Evolutionary conservation across 169 alveolate genomes (phyloP).

Genomic region (Amoebophrya sp.): DNA sequence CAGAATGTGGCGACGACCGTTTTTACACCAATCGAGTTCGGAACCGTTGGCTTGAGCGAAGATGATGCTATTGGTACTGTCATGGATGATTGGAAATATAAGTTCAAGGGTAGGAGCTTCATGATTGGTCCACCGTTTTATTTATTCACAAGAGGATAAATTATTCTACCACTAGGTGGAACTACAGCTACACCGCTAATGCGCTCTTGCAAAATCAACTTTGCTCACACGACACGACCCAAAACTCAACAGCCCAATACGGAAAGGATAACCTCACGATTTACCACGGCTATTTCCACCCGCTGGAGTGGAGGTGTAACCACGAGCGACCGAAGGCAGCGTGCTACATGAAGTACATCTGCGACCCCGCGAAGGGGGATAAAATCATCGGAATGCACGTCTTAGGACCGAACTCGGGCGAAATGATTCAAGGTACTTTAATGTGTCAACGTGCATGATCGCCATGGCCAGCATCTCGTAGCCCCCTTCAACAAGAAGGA

Average conservation of each 20-base stretch:
- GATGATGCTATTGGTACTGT: slow-evolving; percentile 71
- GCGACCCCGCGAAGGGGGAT: slow-evolving; percentile 41
- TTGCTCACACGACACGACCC: not conserved
- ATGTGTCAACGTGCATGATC: no score
- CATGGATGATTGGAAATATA: not conserved
- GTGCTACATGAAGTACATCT: slow-evolving; percentile 57
- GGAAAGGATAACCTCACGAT: slow-evolving; percentile 64
- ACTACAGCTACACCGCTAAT: no score
- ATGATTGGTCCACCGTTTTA: no score
- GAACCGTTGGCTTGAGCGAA: slow-evolving; percentile 85
- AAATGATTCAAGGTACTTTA: slow-evolving; percentile 64
- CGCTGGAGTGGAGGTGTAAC: slow-evolving; percentile 53
- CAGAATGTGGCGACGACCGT: slow-evolving; percentile 88
- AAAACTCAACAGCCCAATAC: slow-evolving; percentile 47
- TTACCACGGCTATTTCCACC: slow-evolving; percentile 73
- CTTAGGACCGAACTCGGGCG: slow-evolving; percentile 75
- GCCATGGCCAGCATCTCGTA: no score
- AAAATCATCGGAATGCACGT: slow-evolving; percentile 64
- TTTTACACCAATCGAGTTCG: slow-evolving; percentile 92
- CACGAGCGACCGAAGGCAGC: slow-evolving; percentile 61
- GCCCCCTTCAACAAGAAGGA: no score
- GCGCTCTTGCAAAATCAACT: no score
- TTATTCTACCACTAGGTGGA: no score
- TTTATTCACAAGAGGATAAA: no score
- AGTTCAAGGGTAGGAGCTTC: no score